A percentile compares a stretch with the other conserved stretches of the same genome.
Conservation (phyloP, 306 rosid species). For the Glycine tomentella region DNA sequence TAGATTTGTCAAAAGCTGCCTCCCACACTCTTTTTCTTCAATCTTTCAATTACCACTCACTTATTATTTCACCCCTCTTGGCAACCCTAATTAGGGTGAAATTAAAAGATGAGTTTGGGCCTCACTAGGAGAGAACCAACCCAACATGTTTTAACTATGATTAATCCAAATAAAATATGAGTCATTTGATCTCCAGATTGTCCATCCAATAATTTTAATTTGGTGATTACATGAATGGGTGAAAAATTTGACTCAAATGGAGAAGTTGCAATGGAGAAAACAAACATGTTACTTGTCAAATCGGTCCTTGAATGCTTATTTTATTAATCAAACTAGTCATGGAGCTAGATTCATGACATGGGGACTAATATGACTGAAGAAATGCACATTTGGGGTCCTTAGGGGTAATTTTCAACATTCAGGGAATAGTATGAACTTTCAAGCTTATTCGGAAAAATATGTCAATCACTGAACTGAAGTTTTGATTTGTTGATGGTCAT, state of each 20-base stretch:
- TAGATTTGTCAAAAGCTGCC: too few relatives aligned
- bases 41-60: too few relatives aligned
- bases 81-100: too few relatives aligned
- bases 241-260: not conserved
- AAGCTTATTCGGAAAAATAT: not conserved
- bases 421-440: not conserved
- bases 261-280: not conserved
- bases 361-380: slow-evolving; percentile 1
- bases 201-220: not conserved
- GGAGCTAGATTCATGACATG: not conserved
- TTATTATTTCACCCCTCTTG: too few relatives aligned
- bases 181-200: not conserved
- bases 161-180: not conserved
- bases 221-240: not conserved
- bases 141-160: not conserved
- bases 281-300: not conserved
- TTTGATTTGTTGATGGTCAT: slow-evolving; percentile 21
- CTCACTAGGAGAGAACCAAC: too few relatives aligned
- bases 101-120: too few relatives aligned
- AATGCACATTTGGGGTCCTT: not conserved
- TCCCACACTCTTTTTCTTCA: too few relatives aligned
- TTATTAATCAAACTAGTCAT: not conserved
- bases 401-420: too few relatives aligned
- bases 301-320: too few relatives aligned
- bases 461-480: slow-evolving; percentile 9